phyloP scores from a whole-genome alignment of 2,329 filamentous ascomycete species.

The Phoma sp. region DNA sequence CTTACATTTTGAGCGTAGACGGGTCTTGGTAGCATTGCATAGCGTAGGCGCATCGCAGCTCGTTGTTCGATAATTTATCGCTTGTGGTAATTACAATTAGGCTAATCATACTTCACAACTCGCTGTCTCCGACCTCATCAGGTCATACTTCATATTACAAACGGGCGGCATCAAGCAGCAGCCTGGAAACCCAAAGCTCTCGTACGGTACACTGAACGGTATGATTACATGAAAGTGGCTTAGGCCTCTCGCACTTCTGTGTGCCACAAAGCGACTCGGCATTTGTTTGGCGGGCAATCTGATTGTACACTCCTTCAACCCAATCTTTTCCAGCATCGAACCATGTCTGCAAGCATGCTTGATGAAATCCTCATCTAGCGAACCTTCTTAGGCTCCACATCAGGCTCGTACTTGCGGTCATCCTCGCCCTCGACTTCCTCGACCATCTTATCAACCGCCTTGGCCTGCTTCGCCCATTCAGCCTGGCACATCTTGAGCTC shows the following conservation, averaged over 20 bases:
- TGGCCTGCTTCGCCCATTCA: constrained; percentile 79
- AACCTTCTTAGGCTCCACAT: constrained; percentile 51
- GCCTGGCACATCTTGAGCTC: constrained; percentile 84
- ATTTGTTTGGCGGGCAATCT: background rate
- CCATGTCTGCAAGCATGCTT: background rate
- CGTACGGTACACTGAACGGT: background rate
- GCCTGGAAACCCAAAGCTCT: background rate
- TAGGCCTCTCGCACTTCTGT: background rate
- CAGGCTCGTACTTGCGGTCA: constrained; percentile 53
- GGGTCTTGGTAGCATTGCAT: background rate
- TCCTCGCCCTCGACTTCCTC: constrained; percentile 72
- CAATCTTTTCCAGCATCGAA: background rate
- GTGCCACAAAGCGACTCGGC: background rate
- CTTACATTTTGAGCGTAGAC: constrained; percentile 48
- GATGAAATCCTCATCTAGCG: constrained; percentile 22
- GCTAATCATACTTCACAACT: background rate
- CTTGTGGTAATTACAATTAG: background rate
- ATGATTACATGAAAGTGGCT: background rate
- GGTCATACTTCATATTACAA: background rate
- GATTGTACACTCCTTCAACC: too few relatives aligned
- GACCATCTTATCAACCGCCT: constrained; percentile 78
- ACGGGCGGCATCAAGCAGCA: background rate
- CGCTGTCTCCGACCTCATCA: background rate
- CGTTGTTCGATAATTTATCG: too few relatives aligned
- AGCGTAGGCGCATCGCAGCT: background rate